phyloP scores from a whole-genome alignment of 129 eudicot species.

The Escallonia rubra region DNA sequence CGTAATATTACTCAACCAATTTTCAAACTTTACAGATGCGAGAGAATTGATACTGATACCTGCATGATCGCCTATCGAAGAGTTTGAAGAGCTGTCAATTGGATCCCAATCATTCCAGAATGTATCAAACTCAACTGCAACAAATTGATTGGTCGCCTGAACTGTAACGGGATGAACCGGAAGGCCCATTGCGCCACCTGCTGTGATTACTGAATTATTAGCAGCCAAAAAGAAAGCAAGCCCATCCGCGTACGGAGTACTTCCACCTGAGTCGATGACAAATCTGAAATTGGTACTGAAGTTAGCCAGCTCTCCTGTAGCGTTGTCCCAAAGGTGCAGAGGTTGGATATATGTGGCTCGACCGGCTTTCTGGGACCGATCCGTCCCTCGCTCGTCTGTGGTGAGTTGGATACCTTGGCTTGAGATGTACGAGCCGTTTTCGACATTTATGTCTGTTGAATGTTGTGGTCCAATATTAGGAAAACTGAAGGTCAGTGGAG shows the following conservation, averaged over 20 bases:
- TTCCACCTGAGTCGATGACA: conserved; percentile 21
- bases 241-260: conserved; percentile 19
- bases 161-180: background rate
- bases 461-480: background rate
- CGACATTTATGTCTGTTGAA: background rate
- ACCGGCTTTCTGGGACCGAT: background rate
- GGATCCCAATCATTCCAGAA: conserved; percentile 13
- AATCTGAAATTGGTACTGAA: conserved; percentile 35
- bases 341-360: conserved; percentile 14
- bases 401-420: conserved; percentile 21
- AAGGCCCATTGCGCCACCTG: conserved; percentile 32
- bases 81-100: background rate
- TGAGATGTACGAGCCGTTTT: conserved; percentile 11
- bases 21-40: conserved; percentile 11
- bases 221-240: conserved; percentile 37
- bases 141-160: background rate
- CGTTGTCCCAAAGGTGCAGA: conserved; percentile 29
- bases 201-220: background rate
- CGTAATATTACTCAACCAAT: conserved; percentile 30
- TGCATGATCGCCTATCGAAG: conserved; percentile 12
- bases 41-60: conserved; percentile 36
- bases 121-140: conserved; percentile 47
- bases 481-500: conserved; percentile 14
- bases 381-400: background rate
- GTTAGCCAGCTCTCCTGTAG: conserved; percentile 24